Conservation (phyloP, 495 filamentous ascomycete genomes). For the Annulohypoxylon nitens region DNA sequence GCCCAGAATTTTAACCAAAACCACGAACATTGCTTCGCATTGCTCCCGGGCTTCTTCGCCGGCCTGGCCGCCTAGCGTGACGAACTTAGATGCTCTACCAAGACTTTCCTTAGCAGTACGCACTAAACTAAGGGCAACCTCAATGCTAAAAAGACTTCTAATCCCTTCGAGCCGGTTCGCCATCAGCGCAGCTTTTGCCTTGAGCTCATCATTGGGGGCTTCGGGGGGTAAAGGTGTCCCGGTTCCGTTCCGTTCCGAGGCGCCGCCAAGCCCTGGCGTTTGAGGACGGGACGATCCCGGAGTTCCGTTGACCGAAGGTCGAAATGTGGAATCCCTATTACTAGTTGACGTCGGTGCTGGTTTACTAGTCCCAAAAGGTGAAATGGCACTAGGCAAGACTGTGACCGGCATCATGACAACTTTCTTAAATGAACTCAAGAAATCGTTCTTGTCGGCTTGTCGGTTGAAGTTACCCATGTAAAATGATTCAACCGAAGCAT, state of each 20-base stretch:
- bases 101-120: slow-evolving; percentile 91
- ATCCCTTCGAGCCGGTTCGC: slow-evolving; percentile 93
- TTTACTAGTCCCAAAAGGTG: slow-evolving; percentile 60
- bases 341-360: slow-evolving; percentile 52
- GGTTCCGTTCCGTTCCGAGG: slow-evolving; percentile 48
- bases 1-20: slow-evolving; percentile 84
- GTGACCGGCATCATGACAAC: slow-evolving; percentile 99
- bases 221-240: slow-evolving; percentile 67
- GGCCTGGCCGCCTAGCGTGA: slow-evolving; percentile 79
- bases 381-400: slow-evolving; percentile 75
- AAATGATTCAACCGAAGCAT: slow-evolving; percentile 90
- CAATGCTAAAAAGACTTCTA: slow-evolving; percentile 92
- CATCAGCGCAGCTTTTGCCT: slow-evolving; percentile 97
- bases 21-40: slow-evolving; percentile 90
- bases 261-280: slow-evolving; percentile 56
- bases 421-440: slow-evolving; percentile 96
- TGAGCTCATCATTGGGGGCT: slow-evolving; percentile 88
- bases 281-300: slow-evolving; percentile 61
- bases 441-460: slow-evolving; percentile 96
- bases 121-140: slow-evolving; percentile 89
- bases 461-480: slow-evolving; percentile 95
- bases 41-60: slow-evolving; percentile 89
- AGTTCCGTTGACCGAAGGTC: slow-evolving; percentile 38
- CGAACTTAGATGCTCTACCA: slow-evolving; percentile 86
- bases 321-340: slow-evolving; percentile 45